phyloP scores from a whole-genome alignment of 192 early-diverging fungal genomes.

The Umbelopsis sp. region DNA sequence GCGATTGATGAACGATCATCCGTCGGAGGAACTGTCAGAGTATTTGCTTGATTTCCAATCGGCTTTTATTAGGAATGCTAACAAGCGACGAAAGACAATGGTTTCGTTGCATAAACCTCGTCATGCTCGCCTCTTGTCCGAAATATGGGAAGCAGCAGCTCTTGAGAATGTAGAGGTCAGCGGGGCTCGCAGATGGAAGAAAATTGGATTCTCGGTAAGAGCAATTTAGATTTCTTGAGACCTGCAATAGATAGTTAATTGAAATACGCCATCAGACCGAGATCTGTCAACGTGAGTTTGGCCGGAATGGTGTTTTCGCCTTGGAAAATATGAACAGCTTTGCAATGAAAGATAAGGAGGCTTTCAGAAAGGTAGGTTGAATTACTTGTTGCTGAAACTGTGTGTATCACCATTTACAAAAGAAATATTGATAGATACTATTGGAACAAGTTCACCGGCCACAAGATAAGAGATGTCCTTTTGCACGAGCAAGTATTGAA shows the following conservation, averaged over 20 bases:
- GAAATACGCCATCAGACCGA: conserved; percentile 47
- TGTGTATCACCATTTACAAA: not conserved
- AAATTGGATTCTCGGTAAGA: conserved; percentile 68
- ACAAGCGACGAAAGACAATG: conserved; percentile 49
- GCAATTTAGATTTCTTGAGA: not conserved
- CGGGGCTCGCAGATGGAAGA: conserved; percentile 55
- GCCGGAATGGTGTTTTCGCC: conserved; percentile 64
- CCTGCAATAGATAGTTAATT: not conserved
- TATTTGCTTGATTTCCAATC: conserved; percentile 70
- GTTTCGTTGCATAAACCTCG: conserved; percentile 53
- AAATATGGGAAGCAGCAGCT: conserved; percentile 57
- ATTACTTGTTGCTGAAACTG: not conserved
- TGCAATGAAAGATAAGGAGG: conserved; percentile 46
- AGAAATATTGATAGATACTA: conserved; percentile 39
- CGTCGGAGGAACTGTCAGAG: conserved; percentile 64
- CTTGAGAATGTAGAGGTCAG: conserved; percentile 41
- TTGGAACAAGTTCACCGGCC: conserved; percentile 47
- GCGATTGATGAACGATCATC: conserved; percentile 52
- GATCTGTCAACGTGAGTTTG: conserved; percentile 61
- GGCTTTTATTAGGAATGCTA: conserved; percentile 58
- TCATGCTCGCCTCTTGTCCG: conserved; percentile 54
- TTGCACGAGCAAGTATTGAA: conserved; percentile 64
- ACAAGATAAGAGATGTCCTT: conserved; percentile 55
- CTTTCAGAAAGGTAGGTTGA: conserved; percentile 44
- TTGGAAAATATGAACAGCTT: conserved; percentile 64